Percentiles rank a stretch among this genome's conserved stretches.
phyloP scores from a whole-genome alignment of 1,284 basidiomycete genomes.

The Pseudozyma sp. region DNA sequence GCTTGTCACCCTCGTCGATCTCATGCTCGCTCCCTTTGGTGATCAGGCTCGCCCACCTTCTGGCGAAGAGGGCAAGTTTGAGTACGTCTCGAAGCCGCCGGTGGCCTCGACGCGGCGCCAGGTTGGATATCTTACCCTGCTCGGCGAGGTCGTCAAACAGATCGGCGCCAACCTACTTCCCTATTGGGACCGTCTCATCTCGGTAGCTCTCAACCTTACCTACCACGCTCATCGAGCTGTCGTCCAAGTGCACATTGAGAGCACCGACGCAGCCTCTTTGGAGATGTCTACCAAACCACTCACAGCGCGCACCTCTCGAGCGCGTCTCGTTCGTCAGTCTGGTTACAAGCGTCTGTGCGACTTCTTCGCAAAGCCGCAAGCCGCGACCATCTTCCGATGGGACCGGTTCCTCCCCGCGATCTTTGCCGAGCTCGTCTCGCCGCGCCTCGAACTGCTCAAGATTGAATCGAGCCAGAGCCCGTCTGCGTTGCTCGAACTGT shows the following conservation, averaged over 20 bases:
- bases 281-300: constrained; percentile 15
- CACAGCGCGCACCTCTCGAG: constrained; percentile 33
- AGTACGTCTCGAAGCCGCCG: constrained; percentile 42
- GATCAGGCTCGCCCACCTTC: constrained; percentile 53
- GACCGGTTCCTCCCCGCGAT: constrained; percentile 77
- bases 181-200: constrained; percentile 57
- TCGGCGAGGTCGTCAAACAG: constrained; percentile 65
- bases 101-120: constrained; percentile 51
- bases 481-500: constrained; percentile 87
- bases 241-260: constrained; percentile 29
- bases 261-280: constrained; percentile 6
- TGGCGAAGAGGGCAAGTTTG: constrained; percentile 27
- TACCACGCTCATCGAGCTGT: constrained; percentile 49
- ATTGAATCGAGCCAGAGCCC: constrained; percentile 92
- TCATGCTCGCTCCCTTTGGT: constrained; percentile 87
- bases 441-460: constrained; percentile 80
- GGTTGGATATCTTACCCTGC: constrained; percentile 69
- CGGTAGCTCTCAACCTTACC: constrained; percentile 56
- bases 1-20: constrained; percentile 80
- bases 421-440: constrained; percentile 82
- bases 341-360: constrained; percentile 88
- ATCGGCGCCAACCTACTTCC: constrained; percentile 51
- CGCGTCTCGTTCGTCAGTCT: constrained; percentile 77
- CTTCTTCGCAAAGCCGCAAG: constrained; percentile 77
- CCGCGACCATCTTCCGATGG: constrained; percentile 77